phyloP scores from a whole-genome alignment of 345 rosid genomes.

The Gynandropsis gynandra region DNA sequence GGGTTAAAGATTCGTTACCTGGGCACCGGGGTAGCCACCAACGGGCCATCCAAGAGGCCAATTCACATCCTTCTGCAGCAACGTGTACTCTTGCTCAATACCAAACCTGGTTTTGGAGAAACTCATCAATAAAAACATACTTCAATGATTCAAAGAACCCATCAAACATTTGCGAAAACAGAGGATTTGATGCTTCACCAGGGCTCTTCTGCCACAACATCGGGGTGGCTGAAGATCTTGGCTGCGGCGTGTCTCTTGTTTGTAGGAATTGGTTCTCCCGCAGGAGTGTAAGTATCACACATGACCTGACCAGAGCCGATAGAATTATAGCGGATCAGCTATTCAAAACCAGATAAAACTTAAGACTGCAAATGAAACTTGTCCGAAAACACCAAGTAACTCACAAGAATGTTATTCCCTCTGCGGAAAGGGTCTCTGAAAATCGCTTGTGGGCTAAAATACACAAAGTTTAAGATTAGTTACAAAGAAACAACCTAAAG shows the following conservation, averaged over 20 bases:
- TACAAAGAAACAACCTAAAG: conserved; percentile 3
- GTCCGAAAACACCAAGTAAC: conserved; percentile 12
- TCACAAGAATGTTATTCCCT: conserved; percentile 78
- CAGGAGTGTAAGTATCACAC: conserved; percentile 86
- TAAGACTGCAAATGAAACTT: background rate
- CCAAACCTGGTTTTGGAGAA: conserved; percentile 44
- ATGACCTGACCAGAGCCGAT: conserved; percentile 45
- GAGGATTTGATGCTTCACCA: conserved; percentile 28
- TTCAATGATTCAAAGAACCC: too few species aligned
- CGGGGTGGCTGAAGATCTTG: conserved; percentile 71
- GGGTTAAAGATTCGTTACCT: conserved; percentile 30
- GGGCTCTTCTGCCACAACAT: conserved; percentile 58
- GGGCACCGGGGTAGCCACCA: conserved; percentile 88
- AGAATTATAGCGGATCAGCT: background rate
- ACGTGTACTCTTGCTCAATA: conserved; percentile 84
- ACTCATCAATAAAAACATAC: background rate
- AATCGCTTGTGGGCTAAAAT: conserved; percentile 78
- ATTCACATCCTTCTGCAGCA: conserved; percentile 69
- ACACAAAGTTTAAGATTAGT: conserved; percentile 10
- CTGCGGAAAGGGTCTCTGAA: conserved; percentile 88
- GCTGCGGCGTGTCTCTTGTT: conserved; percentile 77
- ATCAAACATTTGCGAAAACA: background rate
- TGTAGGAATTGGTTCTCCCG: conserved; percentile 78
- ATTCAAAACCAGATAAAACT: background rate
- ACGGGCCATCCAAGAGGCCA: conserved; percentile 96